Evolutionary conservation across 2,329 filamentous ascomycete genomes (phyloP).

Genomic region (Aspergillus bombycis): DNA sequence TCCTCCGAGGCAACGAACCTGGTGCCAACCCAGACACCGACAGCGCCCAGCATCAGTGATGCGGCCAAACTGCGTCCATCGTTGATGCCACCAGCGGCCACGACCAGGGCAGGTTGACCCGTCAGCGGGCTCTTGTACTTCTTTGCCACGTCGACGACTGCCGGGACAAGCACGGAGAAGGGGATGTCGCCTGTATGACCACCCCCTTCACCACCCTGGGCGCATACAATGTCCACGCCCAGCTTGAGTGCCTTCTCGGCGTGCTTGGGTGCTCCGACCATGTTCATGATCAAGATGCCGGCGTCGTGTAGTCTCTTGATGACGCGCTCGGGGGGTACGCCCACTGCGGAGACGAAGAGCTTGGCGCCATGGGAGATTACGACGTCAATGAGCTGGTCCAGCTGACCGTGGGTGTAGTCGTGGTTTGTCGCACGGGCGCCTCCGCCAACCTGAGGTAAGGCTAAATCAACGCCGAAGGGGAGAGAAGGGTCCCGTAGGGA

Average conservation of each 20-base stretch:
- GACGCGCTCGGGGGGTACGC: conserved; percentile 74
- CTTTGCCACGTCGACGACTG: conserved; percentile 80
- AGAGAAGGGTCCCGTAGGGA: conserved; percentile 67
- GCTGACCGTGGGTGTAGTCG: conserved; percentile 88
- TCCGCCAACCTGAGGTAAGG: conserved; percentile 85
- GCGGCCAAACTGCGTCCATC: conserved; percentile 81
- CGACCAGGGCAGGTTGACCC: conserved; percentile 73
- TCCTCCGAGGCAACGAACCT: conserved; percentile 84
- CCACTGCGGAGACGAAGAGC: conserved; percentile 86
- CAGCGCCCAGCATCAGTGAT: conserved; percentile 83
- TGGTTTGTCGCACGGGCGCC: conserved; percentile 87
- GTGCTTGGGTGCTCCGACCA: conserved; percentile 92
- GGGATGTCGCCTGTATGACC: conserved; percentile 90
- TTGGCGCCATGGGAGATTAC: conserved; percentile 81
- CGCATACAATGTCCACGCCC: conserved; percentile 88
- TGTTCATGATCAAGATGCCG: conserved; percentile 90
- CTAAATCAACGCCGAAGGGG: conserved; percentile 89
- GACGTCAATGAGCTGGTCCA: conserved; percentile 85
- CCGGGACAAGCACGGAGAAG: conserved; percentile 82
- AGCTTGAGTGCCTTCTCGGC: conserved; percentile 83
- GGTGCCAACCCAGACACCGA: conserved; percentile 92
- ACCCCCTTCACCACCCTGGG: conserved; percentile 90
- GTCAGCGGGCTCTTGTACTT: conserved; percentile 72
- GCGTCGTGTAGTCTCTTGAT: conserved; percentile 77
- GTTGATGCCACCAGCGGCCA: conserved; percentile 86